Evolutionary conservation across 2,329 filamentous ascomycete genomes (phyloP).

Genomic region (Exophiala mesophila): DNA sequence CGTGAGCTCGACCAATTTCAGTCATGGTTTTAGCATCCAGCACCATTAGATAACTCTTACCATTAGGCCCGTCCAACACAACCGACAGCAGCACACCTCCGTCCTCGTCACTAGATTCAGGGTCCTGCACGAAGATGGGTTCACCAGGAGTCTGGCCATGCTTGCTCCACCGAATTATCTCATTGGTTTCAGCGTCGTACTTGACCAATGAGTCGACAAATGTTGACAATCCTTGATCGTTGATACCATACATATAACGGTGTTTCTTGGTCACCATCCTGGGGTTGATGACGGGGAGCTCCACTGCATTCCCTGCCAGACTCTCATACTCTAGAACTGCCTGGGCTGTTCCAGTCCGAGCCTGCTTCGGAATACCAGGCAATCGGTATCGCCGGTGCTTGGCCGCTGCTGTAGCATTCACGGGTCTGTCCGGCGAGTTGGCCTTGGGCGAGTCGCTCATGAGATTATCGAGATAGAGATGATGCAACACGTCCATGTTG

Average conservation of each 20-base stretch:
- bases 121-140: conserved; percentile 48
- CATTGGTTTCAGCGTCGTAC: conserved; percentile 44
- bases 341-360: conserved; percentile 10
- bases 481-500: conserved; percentile 59
- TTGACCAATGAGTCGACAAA: conserved; percentile 52
- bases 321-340: conserved; percentile 22
- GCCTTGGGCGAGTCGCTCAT: conserved; percentile 51
- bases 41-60: conserved; percentile 50
- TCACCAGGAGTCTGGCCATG: conserved; percentile 51
- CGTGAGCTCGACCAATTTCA: conserved; percentile 48
- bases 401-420: conserved; percentile 26
- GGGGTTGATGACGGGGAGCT: conserved; percentile 51
- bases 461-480: conserved; percentile 66
- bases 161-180: conserved; percentile 39
- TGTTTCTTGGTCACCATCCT: conserved; percentile 39
- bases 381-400: conserved; percentile 37
- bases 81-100: conserved; percentile 51
- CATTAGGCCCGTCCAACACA: conserved; percentile 47
- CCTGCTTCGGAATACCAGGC: conserved; percentile 29
- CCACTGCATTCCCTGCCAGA: conserved; percentile 27
- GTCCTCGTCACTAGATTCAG: conserved; percentile 43
- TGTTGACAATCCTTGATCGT: conserved; percentile 43
- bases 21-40: conserved; percentile 46
- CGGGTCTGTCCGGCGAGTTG: conserved; percentile 41
- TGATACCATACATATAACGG: conserved; percentile 48